These are phyloP conservation scores for Cyberlindnera sargentensis DNA, from an alignment of 805 yeast genomes.

Conservation along the genomic window DNA sequence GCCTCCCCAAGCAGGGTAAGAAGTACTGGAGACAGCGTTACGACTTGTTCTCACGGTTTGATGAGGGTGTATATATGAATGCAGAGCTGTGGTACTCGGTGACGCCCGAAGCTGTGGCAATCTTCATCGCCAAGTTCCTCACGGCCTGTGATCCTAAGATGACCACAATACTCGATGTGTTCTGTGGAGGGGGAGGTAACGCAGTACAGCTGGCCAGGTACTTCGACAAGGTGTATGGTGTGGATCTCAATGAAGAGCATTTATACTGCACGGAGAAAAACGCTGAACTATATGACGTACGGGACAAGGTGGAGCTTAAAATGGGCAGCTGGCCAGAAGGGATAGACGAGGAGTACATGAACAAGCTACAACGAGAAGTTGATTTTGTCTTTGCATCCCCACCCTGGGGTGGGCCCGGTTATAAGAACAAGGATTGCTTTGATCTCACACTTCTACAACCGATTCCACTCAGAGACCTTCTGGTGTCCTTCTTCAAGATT, in stretches of 20 bases:
- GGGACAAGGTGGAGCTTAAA: slow-evolving; percentile 40
- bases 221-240: slow-evolving; percentile 51
- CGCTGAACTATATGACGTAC: slow-evolving; percentile 53
- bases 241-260: slow-evolving; percentile 56
- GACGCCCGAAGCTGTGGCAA: slow-evolving; percentile 74
- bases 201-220: slow-evolving; percentile 62
- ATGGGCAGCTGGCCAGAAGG: slow-evolving; percentile 39
- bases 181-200: slow-evolving; percentile 89
- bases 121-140: slow-evolving; percentile 47
- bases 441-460: slow-evolving; percentile 44
- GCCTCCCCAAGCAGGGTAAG: slow-evolving; percentile 1
- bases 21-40: slow-evolving; percentile 51
- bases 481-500: slow-evolving; percentile 35
- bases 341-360: slow-evolving; percentile 12
- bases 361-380: slow-evolving; percentile 18
- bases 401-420: slow-evolving; percentile 83
- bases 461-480: slow-evolving; percentile 36
- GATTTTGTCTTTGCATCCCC: slow-evolving; percentile 70
- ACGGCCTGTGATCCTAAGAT: slow-evolving; percentile 45
- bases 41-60: slow-evolving; percentile 52
- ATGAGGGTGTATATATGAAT: slow-evolving; percentile 63
- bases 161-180: slow-evolving; percentile 50
- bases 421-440: slow-evolving; percentile 34
- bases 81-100: slow-evolving; percentile 81
- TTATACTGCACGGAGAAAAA: slow-evolving; percentile 63